A percentile compares a stretch with the other conserved stretches of the same genome.
Evolutionary conservation across 495 filamentous ascomycete species (phyloP).

Genomic region (Sphaerosporella brunnea): DNA sequence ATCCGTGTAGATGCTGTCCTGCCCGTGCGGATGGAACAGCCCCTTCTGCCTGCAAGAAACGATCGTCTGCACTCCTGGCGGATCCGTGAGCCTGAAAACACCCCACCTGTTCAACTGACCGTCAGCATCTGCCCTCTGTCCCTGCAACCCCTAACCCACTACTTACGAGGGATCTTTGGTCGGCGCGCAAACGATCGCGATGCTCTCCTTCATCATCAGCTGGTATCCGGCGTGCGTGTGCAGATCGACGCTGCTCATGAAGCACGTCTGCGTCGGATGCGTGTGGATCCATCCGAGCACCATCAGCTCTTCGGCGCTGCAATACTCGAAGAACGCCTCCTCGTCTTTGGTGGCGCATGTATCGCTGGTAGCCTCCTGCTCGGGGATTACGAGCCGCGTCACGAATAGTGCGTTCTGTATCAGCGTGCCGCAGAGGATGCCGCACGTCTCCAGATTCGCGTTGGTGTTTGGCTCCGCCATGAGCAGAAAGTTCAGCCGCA

Average conservation of each 20-base stretch:
- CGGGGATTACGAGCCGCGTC: conserved; percentile 68
- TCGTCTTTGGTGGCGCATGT: conserved; percentile 90
- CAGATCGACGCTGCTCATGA: conserved; percentile 85
- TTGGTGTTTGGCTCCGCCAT: conserved; percentile 58
- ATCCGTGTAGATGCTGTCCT: conserved; percentile 60
- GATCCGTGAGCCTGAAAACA: conserved; percentile 80
- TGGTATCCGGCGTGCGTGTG: conserved; percentile 91
- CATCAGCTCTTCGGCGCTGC: conserved; percentile 66
- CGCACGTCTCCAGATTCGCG: conserved; percentile 78
- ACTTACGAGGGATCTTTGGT: conserved; percentile 55
- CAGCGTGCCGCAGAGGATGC: conserved; percentile 75
- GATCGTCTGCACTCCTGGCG: conserved; percentile 67
- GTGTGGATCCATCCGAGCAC: conserved; percentile 97
- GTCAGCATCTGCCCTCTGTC: no score
- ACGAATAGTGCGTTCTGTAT: conserved; percentile 91
- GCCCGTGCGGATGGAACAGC: conserved; percentile 66
- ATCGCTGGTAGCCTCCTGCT: conserved; percentile 73
- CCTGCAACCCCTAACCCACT: no score
- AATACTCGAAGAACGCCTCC: conserved; percentile 65
- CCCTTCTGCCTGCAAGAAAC: conserved; percentile 55
- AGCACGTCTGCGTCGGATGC: conserved; percentile 89
- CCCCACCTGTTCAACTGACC: conserved; percentile 80
- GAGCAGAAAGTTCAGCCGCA: conserved; percentile 54
- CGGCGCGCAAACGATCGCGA: conserved; percentile 92
- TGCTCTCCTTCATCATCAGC: conserved; percentile 81